Evolutionary conservation across 1,284 basidiomycete species (phyloP), one percentile per base, ranked within the genome.

Genomic region (Tilletia setariae): DNA sequence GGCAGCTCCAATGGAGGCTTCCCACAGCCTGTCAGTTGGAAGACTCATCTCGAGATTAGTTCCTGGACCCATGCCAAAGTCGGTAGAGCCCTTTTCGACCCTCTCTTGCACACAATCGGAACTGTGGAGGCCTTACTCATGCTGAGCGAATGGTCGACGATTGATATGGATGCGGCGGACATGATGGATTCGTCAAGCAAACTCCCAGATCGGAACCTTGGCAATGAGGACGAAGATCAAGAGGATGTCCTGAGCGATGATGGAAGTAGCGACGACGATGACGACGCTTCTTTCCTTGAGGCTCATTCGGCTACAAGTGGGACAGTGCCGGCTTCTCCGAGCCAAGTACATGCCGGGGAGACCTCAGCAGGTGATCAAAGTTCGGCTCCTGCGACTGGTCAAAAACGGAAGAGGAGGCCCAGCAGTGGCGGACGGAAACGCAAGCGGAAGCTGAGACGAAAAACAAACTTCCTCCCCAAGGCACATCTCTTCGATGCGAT

Each of bases 401-500:
- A 73, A 16, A 68, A 72, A 63, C 67, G 69, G 2, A 68, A 73
- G 56, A 23, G 51, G 23, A 61, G 2, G 32, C 43, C 1, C 32
- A 65, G 3, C 67, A 64, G 13, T 65, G 65, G 23, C 47, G 64
- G 35, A 25, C 47, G 28, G 63, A 56, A n/a, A 19, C 42, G 2
- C 49, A 32, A 42, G 51, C 68, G 7, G 32, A 69, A 46, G 66
- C 65, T 51, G 61, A 64, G 35, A 66, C 71, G 35, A 63, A 68
- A 30, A 68, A 75, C 43, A 68, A 67, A 25, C 68, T 74, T 59
- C 68, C 73, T 71, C 67, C 56, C 72, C 28, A 71, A 73, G 47
- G 72, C 72, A 9, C 73, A 76, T 65, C 71, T 72, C 65, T 76
- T 74, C 42, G 75, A 76, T 64, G 72, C 72, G 23, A 74, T 73